Conservation (phyloP, 2,329 filamentous ascomycete genomes). For the Anisogramma anomala region DNA sequence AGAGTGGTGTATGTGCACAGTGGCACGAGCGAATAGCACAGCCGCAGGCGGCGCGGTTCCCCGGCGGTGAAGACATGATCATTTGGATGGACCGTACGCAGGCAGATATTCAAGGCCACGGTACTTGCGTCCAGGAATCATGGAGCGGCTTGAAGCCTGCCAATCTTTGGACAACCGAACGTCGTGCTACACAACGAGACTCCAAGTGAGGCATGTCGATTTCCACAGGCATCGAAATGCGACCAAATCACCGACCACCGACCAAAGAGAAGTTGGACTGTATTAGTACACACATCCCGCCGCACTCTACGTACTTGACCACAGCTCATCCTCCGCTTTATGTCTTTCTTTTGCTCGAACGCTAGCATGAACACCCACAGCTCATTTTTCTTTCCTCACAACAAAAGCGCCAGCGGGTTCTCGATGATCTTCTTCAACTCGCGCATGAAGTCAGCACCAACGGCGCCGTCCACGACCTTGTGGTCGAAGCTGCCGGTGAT, state of each 20-base stretch:
- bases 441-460: constrained; percentile 91
- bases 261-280: constrained; percentile 8
- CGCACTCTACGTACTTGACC: constrained; percentile 6
- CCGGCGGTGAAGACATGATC: no score
- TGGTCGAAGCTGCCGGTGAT: constrained; percentile 96
- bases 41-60: no score
- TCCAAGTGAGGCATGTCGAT: neutral
- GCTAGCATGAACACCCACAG: constrained; percentile 27
- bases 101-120: no score
- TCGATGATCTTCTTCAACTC: constrained; percentile 96
- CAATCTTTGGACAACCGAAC: no score
- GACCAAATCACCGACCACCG: neutral
- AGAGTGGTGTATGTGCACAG: no score
- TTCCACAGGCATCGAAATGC: neutral
- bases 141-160: no score
- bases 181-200: no score
- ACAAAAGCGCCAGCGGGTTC: constrained; percentile 88
- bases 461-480: constrained; percentile 94
- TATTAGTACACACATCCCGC: constrained; percentile 14
- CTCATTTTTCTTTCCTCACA: constrained; percentile 43
- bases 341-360: constrained; percentile 19
- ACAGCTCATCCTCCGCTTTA: constrained; percentile 20
- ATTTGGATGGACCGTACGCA: no score
- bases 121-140: no score
- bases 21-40: no score